A percentile compares a stretch with the other conserved stretches of the same genome.
Conservation (phyloP, 169 alveolate genomes). For the Pseudocohnilembus persalinus region DNA sequence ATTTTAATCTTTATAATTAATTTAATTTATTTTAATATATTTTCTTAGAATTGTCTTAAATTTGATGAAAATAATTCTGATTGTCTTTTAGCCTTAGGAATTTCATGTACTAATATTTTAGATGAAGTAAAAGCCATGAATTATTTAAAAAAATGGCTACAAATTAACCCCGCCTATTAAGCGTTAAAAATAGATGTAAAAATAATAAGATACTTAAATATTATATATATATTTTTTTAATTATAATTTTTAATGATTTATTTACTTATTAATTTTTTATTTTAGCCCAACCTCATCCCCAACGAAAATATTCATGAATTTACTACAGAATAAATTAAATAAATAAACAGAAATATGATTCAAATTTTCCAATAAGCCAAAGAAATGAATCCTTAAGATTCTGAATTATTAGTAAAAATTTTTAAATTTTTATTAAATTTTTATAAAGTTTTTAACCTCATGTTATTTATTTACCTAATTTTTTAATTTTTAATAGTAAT, state of each 20-base stretch:
- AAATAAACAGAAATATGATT: constrained; percentile 43
- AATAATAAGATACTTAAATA: background rate
- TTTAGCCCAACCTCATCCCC: constrained; percentile 8
- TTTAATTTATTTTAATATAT: background rate
- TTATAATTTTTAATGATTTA: background rate
- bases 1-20: background rate
- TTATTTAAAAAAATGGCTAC: constrained; percentile 55
- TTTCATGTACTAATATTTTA: constrained; percentile 85
- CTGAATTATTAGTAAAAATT: constrained; percentile 45
- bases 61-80: constrained; percentile 71
- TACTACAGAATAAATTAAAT: constrained; percentile 43
- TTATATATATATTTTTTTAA: background rate
- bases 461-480: background rate
- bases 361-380: constrained; percentile 63
- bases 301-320: constrained; percentile 31
- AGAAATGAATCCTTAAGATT: constrained; percentile 61
- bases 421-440: too few species aligned
- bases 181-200: background rate
- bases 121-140: constrained; percentile 76
- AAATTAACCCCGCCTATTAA: constrained; percentile 55
- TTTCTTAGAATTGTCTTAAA: constrained; percentile 18
- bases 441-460: too few species aligned
- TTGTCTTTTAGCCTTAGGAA: constrained; percentile 79
- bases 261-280: background rate
- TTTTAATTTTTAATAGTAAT: constrained; percentile 39